Evolutionary conservation across 1,284 basidiomycete genomes (phyloP).

Genomic region (Naganishia albida): DNA sequence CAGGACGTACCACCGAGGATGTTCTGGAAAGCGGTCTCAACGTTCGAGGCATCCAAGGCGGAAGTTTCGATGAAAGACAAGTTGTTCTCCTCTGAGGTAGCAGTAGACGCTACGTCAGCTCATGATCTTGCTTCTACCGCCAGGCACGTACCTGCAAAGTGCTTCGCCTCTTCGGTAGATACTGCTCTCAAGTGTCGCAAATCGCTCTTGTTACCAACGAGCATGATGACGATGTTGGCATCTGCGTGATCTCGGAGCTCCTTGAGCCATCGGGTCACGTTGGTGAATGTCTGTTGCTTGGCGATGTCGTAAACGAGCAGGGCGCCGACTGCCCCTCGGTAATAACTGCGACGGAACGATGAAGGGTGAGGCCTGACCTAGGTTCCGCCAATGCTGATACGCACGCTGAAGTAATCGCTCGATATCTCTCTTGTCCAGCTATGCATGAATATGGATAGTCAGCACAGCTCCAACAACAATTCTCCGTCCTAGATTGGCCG

Average conservation of each 20-base stretch:
- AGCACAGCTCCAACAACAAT: too few species aligned
- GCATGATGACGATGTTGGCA: slow-evolving; percentile 91
- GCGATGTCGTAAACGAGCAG: slow-evolving; percentile 91
- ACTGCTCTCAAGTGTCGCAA: slow-evolving; percentile 95
- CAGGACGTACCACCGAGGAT: slow-evolving; percentile 78
- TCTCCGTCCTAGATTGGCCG: too few species aligned
- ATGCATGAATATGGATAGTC: slow-evolving; percentile 22
- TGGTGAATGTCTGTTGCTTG: slow-evolving; percentile 93
- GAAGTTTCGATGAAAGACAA: slow-evolving; percentile 98
- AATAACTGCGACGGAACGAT: slow-evolving; percentile 69
- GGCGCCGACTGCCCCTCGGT: slow-evolving; percentile 94
- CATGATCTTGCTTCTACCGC: not conserved
- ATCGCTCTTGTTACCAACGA: slow-evolving; percentile 96
- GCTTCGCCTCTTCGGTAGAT: slow-evolving; percentile 87
- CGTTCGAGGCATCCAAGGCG: slow-evolving; percentile 97
- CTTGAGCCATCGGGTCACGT: slow-evolving; percentile 97
- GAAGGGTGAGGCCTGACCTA: not conserved
- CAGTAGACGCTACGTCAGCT: not conserved
- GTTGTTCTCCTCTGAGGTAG: slow-evolving; percentile 68
- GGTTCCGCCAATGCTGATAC: slow-evolving; percentile 45
- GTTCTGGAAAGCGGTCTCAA: slow-evolving; percentile 95
- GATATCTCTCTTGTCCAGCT: slow-evolving; percentile 98
- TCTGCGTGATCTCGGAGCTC: slow-evolving; percentile 93
- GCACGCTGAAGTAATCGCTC: slow-evolving; percentile 95
- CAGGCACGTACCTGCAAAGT: slow-evolving; percentile 69